Evolutionary conservation across 805 yeast genomes (phyloP), one percentile per base, ranked within the genome.

Genomic region (Ogataea corticis): DNA sequence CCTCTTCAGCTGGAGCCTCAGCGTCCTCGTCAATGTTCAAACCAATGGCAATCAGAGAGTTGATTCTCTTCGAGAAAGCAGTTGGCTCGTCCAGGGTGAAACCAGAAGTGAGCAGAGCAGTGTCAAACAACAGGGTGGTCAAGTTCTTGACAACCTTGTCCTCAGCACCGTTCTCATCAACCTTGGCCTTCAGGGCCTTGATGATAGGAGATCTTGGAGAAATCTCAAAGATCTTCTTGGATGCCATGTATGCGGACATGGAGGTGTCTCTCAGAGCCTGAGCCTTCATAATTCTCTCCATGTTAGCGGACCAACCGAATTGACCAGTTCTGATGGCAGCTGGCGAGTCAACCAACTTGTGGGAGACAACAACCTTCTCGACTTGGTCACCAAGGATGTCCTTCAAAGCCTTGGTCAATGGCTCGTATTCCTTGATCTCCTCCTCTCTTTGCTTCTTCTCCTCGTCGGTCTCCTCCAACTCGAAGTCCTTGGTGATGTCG

Each of bases 261-360:
- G 96, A 81, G 62, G 96, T 87, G 74, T 94, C 99, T 80, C 98
- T 90, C 66, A 94, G 79, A 63, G 99, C 99, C 81, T 94, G 99
- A 53, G 99, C 99, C 82, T 94, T 94, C 99, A 94, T 94, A 82
- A 94, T 94, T 86, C 99, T 92, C 82, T 94, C 99, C 99, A 94
- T 94, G 82, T 94, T 94, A 67, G 99, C 99, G 60, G 99, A 94
- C 99, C 99, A 94, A 72, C 99, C 99, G 73, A 94, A 94, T 80
- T 94, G 98, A 61, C 97, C 98, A 61, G 99, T 94, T 83, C 99
- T 90, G 71, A 94, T 94, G 62, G 99, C 99, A 72, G 99, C 99
- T 73, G 99, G 99, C 48, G 98, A 91, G 68, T 91, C 97, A 63
- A 91, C 89, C 68, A 94, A 83, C 77, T 89, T 90, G 79, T 92